Conservation (phyloP, 495 filamentous ascomycete species). For the Hypoxylon lienhwacheense region DNA sequence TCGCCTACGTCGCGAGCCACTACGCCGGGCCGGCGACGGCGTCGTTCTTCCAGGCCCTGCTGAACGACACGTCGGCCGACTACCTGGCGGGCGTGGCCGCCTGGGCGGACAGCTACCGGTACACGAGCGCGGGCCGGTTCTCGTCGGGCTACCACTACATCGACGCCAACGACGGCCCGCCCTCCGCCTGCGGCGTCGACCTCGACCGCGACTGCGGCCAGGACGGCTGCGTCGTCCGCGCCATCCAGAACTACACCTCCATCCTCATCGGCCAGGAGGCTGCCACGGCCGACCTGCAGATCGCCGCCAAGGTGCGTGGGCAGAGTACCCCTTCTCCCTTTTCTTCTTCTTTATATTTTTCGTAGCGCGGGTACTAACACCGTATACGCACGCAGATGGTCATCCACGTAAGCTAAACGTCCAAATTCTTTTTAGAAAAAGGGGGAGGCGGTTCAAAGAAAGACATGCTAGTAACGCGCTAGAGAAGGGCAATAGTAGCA, state of each 20-base stretch:
- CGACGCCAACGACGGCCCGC: slow-evolving; percentile 65
- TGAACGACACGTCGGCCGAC: slow-evolving; percentile 52
- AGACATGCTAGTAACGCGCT: background rate
- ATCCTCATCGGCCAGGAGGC: slow-evolving; percentile 28
- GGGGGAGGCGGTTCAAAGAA: slow-evolving; percentile 1
- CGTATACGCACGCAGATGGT: slow-evolving; percentile 47
- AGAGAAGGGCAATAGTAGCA: background rate
- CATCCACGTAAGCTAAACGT: slow-evolving; percentile 57
- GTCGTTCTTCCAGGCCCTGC: slow-evolving; percentile 51
- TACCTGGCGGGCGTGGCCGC: slow-evolving; percentile 63
- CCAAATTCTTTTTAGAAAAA: too few relatives aligned
- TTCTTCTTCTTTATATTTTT: too few relatives aligned
- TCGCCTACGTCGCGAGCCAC: slow-evolving; percentile 57
- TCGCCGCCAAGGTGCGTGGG: slow-evolving; percentile 36
- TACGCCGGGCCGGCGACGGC: slow-evolving; percentile 51
- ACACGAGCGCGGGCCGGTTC: slow-evolving; percentile 56
- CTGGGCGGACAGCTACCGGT: slow-evolving; percentile 64
- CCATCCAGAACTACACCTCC: slow-evolving; percentile 62
- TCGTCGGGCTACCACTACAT: slow-evolving; percentile 61
- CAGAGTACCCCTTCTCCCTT: too few relatives aligned
- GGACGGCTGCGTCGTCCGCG: slow-evolving; percentile 61
- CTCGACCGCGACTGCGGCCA: slow-evolving; percentile 59
- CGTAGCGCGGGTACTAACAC: slow-evolving; percentile 2
- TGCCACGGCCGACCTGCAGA: slow-evolving; percentile 27
- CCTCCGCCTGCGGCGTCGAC: slow-evolving; percentile 59